Evolutionary conservation across 2,329 filamentous ascomycete species (phyloP), one percentile per base, ranked within the genome.

Genomic region (Sporothrix schenckii): DNA sequence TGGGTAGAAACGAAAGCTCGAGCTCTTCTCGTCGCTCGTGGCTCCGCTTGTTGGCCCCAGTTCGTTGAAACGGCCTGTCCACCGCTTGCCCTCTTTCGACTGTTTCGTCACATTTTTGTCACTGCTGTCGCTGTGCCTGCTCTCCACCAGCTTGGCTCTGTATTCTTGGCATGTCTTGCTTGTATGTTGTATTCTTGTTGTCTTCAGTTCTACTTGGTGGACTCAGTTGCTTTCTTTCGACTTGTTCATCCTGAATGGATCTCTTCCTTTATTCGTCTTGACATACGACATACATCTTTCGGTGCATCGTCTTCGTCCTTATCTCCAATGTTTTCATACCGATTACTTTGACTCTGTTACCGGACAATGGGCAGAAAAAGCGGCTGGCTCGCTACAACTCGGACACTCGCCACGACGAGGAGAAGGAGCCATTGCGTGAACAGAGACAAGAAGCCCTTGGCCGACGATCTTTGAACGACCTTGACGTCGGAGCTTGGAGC

Each of bases 401-500:
- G 21, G 52, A 54, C 52, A 14, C 10, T 5, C 21, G 52, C 21
- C 52, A 63, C 21, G 58, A 47, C 58, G 39, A 47, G n/a, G 13
- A 41, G n/a, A 24, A 63, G 39, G 2, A 47, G 58, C 39, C 5
- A 34, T 34, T 34, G 34, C 4, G 34, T 34, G 34, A 2, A 9
- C 34, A 24, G 34, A 34, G 34, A 34, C 34, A 7, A n/a, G 3
- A 34, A 34, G 34, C 34, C n/a, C 19, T 16, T 30, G 54, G 21
- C 39, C 39, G 58, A 63, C 58, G 58, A 63, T 63, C 58, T 27
- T 47, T 63, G 58, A 54, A 27, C 52, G 52, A 30, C 13, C 52
- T 14, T 27, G 24, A n/a, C 19, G 2, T 21, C 7, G 19, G 49
- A 24, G 21, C 50, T 44, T 24, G n/a, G 1, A 53, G 7, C 27